Evolutionary conservation across 2,329 filamentous ascomycete genomes (phyloP).

Genomic region (Verticillium alfalfae): DNA sequence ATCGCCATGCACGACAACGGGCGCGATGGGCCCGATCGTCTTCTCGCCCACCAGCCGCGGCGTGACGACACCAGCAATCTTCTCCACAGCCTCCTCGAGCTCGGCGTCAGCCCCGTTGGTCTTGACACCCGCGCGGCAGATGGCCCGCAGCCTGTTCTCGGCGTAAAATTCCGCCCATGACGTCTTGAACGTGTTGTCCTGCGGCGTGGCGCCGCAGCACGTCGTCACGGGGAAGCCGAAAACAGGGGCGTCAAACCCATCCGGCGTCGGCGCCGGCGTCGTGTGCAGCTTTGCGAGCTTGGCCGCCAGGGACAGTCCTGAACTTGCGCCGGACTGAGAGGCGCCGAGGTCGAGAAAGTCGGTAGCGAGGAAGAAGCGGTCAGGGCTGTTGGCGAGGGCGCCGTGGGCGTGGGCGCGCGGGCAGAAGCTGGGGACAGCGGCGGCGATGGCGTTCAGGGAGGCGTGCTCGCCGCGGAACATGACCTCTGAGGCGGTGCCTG

Average conservation of each 20-base stretch:
- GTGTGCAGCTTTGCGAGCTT: constrained; percentile 78
- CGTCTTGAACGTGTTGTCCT: constrained; percentile 67
- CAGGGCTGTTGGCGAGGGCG: constrained; percentile 43
- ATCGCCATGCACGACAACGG: constrained; percentile 84
- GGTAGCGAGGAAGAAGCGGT: constrained; percentile 58
- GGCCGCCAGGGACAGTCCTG: constrained; percentile 57
- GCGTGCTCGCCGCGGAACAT: constrained; percentile 81
- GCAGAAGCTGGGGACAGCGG: constrained; percentile 66
- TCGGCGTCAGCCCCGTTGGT: constrained; percentile 61
- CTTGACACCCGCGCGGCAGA: constrained; percentile 51
- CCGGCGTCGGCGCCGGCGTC: constrained; percentile 62
- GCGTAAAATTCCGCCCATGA: constrained; percentile 87
- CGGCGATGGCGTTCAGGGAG: constrained; percentile 77
- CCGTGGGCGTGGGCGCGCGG: constrained; percentile 73
- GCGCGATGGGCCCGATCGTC: constrained; percentile 59
- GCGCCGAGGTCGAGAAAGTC: constrained; percentile 69
- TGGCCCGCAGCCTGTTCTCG: constrained; percentile 63
- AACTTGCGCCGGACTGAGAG: constrained; percentile 29
- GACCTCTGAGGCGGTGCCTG: constrained; percentile 49
- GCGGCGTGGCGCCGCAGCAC: constrained; percentile 79
- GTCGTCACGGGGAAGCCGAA: constrained; percentile 85
- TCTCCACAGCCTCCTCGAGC: constrained; percentile 59
- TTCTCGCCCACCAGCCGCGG: constrained; percentile 68
- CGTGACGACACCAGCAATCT: constrained; percentile 59
- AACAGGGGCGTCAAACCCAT: constrained; percentile 51